Conservation (phyloP, 2,329 filamentous ascomycete species). For the Endocalyx cinctus region DNA sequence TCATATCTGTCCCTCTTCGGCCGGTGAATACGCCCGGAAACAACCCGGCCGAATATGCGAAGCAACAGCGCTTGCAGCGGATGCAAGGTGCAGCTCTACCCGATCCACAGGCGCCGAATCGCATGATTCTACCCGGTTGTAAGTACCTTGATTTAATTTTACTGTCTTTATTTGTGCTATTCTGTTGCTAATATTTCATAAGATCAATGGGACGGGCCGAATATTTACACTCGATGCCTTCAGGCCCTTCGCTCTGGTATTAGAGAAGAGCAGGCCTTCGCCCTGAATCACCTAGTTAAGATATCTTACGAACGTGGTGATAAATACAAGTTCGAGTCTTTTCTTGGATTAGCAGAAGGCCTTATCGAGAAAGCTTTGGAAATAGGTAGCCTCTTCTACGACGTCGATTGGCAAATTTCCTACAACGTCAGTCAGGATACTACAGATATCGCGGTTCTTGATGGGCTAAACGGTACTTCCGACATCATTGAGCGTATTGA, state of each 20-base stretch:
- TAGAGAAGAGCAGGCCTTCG: conserved; percentile 82
- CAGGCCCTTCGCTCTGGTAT: conserved; percentile 78
- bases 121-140: conserved; percentile 60
- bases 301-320: conserved; percentile 93
- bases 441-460: conserved; percentile 43
- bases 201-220: conserved; percentile 78
- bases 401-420: conserved; percentile 74
- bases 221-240: conserved; percentile 87
- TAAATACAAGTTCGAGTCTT: conserved; percentile 92
- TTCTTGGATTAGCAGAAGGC: conserved; percentile 81
- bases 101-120: conserved; percentile 37
- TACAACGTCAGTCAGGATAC: conserved; percentile 56
- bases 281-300: conserved; percentile 87
- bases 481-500: conserved; percentile 70
- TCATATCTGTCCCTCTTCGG: conserved; percentile 62
- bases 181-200: too few relatives aligned
- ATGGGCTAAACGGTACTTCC: conserved; percentile 62
- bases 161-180: too few relatives aligned
- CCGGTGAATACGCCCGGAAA: conserved; percentile 72
- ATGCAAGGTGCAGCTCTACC: conserved; percentile 29
- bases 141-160: too few relatives aligned
- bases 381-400: conserved; percentile 73
- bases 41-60: conserved; percentile 63
- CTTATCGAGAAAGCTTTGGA: conserved; percentile 81
- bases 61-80: conserved; percentile 44